Percentiles rank a stretch among this genome's conserved stretches.
These are phyloP conservation scores for Apiospora pterosperma DNA, from an alignment of 2,329 filamentous ascomycete genomes.

Conservation along the genomic window DNA sequence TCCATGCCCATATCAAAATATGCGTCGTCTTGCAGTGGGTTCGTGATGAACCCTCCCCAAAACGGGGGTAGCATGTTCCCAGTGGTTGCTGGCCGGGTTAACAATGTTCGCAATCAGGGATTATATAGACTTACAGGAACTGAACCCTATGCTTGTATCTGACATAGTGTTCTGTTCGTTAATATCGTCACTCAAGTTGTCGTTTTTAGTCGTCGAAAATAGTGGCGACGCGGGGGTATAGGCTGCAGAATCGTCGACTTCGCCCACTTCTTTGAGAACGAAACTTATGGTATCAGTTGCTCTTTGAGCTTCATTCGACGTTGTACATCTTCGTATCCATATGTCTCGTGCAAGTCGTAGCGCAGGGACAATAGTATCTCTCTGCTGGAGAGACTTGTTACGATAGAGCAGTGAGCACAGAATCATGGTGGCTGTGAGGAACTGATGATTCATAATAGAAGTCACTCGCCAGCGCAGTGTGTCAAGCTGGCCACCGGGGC, in stretches of 20 bases:
- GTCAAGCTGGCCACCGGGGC: constrained; percentile 1
- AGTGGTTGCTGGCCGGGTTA: neutral
- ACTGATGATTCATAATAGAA: constrained; percentile 2
- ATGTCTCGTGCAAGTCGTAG: neutral
- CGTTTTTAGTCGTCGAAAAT: neutral
- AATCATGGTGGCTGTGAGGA: neutral
- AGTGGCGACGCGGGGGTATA: no score
- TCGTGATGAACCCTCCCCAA: neutral
- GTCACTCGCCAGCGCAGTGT: constrained; percentile 1
- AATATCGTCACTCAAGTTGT: neutral
- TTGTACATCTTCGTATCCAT: neutral
- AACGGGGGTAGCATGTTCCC: neutral
- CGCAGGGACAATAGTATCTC: neutral
- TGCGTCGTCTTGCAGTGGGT: neutral
- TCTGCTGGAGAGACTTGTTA: neutral
- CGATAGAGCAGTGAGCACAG: neutral
- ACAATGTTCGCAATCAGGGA: neutral
- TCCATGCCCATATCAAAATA: neutral
- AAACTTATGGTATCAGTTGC: neutral
- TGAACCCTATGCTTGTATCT: neutral
- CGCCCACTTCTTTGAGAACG: neutral
- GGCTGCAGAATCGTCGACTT: neutral
- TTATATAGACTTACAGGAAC: neutral
- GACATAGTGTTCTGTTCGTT: neutral
- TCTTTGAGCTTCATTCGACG: neutral